A percentile compares a stretch with the other conserved stretches of the same genome.
phyloP scores from a whole-genome alignment of 129 eudicot genomes.

The Arctium minus region DNA sequence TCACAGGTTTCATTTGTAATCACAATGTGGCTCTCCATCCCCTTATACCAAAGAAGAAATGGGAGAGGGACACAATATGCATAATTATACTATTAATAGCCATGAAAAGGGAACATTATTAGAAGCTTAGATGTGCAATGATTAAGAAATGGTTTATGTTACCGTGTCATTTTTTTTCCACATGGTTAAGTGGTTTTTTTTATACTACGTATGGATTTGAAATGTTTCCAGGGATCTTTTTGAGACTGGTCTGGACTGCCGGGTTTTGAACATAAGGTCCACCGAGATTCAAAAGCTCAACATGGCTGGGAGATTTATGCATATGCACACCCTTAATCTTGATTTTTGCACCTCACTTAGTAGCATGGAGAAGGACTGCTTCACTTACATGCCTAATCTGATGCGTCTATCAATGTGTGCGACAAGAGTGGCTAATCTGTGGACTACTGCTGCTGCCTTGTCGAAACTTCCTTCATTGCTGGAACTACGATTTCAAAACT shows the following conservation, averaged over 20 bases:
- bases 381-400: slow-evolving; percentile 64
- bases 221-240: slow-evolving; percentile 43
- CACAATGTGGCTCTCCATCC: slow-evolving; percentile 12
- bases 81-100: neutral
- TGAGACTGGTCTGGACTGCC: slow-evolving; percentile 48
- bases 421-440: slow-evolving; percentile 52
- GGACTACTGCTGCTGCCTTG: slow-evolving; percentile 61
- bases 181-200: slow-evolving; percentile 28
- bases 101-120: neutral
- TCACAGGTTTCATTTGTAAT: neutral
- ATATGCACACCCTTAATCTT: slow-evolving; percentile 59
- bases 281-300: slow-evolving; percentile 43
- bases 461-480: slow-evolving; percentile 52
- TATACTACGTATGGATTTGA: slow-evolving; percentile 23
- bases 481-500: slow-evolving; percentile 65
- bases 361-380: slow-evolving; percentile 53
- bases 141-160: neutral
- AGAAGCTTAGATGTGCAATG: neutral
- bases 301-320: slow-evolving; percentile 49
- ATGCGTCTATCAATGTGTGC: slow-evolving; percentile 56
- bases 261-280: slow-evolving; percentile 41
- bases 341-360: slow-evolving; percentile 62
- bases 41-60: neutral
- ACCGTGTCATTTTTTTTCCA: neutral
- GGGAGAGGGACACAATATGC: neutral